Percentiles rank a stretch among this genome's conserved stretches.
phyloP scores from a whole-genome alignment of 495 filamentous ascomycete genomes.

The Aspergillus asperescens region DNA sequence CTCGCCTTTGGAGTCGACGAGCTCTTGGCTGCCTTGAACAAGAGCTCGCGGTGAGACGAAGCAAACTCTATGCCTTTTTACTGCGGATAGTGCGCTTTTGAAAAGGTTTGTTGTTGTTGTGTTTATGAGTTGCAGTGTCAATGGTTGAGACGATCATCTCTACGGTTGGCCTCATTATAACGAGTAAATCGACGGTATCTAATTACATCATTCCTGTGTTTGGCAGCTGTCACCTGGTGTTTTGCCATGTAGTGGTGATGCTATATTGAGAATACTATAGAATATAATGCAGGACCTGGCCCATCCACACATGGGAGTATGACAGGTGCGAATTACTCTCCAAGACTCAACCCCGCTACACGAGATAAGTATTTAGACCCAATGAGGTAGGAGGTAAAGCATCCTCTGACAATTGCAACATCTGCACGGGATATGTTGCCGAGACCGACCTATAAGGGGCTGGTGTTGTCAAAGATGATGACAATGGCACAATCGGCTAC shows the following conservation, averaged over 20 bases:
- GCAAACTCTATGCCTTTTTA: neutral
- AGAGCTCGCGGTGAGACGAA: neutral
- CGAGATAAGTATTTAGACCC: neutral
- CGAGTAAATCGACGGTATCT: too few species aligned
- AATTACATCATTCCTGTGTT: too few species aligned
- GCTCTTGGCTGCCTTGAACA: neutral
- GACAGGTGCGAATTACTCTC: too few species aligned
- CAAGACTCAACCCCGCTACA: neutral
- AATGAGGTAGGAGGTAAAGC: neutral
- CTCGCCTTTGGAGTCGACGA: neutral
- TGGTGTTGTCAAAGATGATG: conserved; percentile 5
- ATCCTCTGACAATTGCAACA: neutral
- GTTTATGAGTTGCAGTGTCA: too few species aligned
- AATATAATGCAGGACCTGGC: too few species aligned
- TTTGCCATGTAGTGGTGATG: too few species aligned
- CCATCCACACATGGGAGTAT: too few species aligned
- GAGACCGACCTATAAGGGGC: conserved; percentile 17
- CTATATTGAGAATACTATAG: too few species aligned
- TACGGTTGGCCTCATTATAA: too few species aligned
- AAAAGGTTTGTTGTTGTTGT: neutral
- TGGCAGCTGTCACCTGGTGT: too few species aligned
- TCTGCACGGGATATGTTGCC: neutral
- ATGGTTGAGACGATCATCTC: too few species aligned
- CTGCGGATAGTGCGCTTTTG: neutral
- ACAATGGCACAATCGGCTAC: conserved; percentile 7